Percentiles rank a stretch among this genome's conserved stretches.
Evolutionary conservation across 257 asterid species (phyloP).

Genomic region (Solanum okadae): DNA sequence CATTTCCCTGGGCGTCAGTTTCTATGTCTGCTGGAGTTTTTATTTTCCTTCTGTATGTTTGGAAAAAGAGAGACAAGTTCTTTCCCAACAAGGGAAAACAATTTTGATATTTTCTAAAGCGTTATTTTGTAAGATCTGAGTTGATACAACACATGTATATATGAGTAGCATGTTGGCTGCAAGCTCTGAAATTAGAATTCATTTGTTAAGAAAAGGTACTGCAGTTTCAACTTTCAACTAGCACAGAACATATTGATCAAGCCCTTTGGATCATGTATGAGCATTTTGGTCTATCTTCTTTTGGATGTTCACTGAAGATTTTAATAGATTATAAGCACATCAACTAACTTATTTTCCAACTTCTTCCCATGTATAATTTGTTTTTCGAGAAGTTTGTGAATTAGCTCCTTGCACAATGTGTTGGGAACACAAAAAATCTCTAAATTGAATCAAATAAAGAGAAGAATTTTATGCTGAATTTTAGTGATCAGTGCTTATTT

Average conservation of each 20-base stretch:
- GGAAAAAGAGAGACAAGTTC: conserved; percentile 55
- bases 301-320: background rate
- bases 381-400: background rate
- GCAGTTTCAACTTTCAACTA: background rate
- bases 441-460: background rate
- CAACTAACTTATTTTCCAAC: background rate
- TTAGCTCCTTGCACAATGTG: background rate
- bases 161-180: conserved; percentile 6
- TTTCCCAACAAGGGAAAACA: conserved; percentile 89
- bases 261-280: background rate
- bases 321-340: background rate
- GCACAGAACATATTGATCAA: background rate
- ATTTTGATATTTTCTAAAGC: conserved; percentile 39
- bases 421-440: background rate
- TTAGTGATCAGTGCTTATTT: background rate
- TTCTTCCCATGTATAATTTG: background rate
- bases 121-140: conserved; percentile 18
- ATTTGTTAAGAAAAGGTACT: background rate
- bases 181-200: conserved; percentile 3
- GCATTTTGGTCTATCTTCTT: background rate
- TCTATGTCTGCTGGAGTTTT: conserved; percentile 39
- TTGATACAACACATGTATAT: conserved; percentile 13
- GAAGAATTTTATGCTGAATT: background rate
- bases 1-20: conserved; percentile 73
- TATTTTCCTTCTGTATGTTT: conserved; percentile 42